Base-by-base conservation (phyloP, 305 asterid genomes). In the Rubia tinctorum region DNA sequence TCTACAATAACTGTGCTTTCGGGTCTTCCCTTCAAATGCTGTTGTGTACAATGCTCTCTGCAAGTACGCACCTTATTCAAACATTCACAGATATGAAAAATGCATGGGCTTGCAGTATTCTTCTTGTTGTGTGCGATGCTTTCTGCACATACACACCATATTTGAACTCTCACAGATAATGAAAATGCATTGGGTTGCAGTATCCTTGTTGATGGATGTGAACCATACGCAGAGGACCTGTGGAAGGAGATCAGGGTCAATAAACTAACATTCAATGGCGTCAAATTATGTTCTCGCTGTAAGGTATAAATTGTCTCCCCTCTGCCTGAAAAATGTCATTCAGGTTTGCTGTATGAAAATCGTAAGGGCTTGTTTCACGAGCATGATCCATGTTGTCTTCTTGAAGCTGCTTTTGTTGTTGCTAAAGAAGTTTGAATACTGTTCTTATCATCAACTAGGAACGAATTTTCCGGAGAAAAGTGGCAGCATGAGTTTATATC, bases 181-280 rank as follows among this genome's bases (percentile, higher is more conserved):
- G 45, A 74, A 43, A 66, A 56, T 30, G 71, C 53, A 18, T 66
- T 66, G 63, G 42, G 30, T 45, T 73, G 79, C 83, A 92, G 98
- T 76, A 84, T 92, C 73, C 63, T 90, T 42, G 90, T 92, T 40
- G 91, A 89, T 75, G 95, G 96, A 76, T 90, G 96, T 7, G 86
- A 82, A 66, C 85, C 98, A 42, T 92, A 81, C 77, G 70, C 83
- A 0, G 97, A 92, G 77, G 98, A 92, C 77, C 40, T 88, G 60
- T 92, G 98, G 98, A 78, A 81, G 44, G 89, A 89, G 84, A 80
- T 90, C 79, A 81, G 60, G 82, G 86, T 92, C 67, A 84, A 83
- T 39, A 79, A 80, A 27, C 70, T 83, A 18, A 85, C 86, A 4
- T 90, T 92, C 77, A 75, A 77, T 55, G 95, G 96, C 73, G 93